phyloP scores from a whole-genome alignment of 225 moss, liverwort and hornwort species.

The Rhytidiadelphus loreus region DNA sequence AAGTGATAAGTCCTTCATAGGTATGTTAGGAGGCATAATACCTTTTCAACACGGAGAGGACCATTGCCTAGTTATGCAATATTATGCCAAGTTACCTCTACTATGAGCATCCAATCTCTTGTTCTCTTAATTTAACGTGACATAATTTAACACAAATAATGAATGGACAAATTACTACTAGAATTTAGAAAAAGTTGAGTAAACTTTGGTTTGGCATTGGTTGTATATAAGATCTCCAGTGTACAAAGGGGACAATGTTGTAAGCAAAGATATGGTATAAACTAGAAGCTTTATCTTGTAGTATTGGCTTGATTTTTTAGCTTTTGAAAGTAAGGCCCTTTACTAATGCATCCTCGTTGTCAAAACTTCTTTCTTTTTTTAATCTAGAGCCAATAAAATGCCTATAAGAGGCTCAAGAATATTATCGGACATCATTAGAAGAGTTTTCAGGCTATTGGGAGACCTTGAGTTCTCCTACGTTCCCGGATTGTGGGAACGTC shows the following conservation, averaged over 20 bases:
- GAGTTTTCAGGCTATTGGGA: too few relatives aligned
- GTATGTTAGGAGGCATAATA: rapidly evolving
- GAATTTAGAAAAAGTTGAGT: rapidly evolving
- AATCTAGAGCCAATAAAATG: neutral
- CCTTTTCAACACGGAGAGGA: rapidly evolving
- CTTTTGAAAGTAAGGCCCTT: neutral
- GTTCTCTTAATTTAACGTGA: rapidly evolving
- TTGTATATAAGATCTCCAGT: neutral
- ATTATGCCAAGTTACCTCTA: too few relatives aligned
- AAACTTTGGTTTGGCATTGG: neutral
- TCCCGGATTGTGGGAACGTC: too few relatives aligned
- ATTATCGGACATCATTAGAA: neutral
- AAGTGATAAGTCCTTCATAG: rapidly evolving
- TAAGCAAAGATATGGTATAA: rapidly evolving
- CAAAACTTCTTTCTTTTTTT: neutral
- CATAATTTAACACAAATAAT: too few relatives aligned
- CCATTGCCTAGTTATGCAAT: neutral
- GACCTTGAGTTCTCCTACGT: too few relatives aligned
- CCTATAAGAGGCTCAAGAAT: neutral
- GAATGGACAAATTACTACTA: neutral
- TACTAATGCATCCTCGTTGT: rapidly evolving
- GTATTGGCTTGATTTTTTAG: neutral
- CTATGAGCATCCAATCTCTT: rapidly evolving
- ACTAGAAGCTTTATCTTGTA: rapidly evolving
- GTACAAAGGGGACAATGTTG: rapidly evolving